Conservation (phyloP, 2,329 filamentous ascomycete species). For the Thelonectria olida region DNA sequence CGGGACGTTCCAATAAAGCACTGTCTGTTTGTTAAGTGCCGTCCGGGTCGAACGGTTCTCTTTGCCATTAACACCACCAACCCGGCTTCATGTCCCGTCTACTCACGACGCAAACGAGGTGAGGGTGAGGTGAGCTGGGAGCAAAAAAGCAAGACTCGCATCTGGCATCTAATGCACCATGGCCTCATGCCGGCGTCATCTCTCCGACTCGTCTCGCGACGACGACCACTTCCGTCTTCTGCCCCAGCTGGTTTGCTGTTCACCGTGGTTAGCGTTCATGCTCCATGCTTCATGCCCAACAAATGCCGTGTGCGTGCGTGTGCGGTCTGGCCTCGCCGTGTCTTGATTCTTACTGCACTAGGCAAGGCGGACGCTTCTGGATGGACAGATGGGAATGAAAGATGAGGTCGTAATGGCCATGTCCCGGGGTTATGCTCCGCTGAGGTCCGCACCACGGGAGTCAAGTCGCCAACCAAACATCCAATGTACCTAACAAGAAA, state of each 20-base stretch:
- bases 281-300: constrained; percentile 4
- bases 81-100: constrained; percentile 1
- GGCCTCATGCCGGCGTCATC: constrained; percentile 41
- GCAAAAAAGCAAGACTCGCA: constrained; percentile 22
- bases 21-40: too few species aligned
- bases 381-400: neutral
- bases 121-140: neutral
- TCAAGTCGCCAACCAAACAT: too few species aligned
- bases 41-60: constrained; percentile 6
- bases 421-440: too few species aligned
- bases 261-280: neutral
- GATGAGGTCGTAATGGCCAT: constrained; percentile 12
- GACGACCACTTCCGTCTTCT: neutral
- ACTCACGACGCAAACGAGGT: neutral
- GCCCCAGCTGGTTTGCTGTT: neutral
- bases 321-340: too few species aligned
- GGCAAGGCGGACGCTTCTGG: too few species aligned
- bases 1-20: constrained; percentile 15
- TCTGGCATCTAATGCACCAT: constrained; percentile 29
- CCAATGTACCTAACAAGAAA: too few species aligned
- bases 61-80: neutral
- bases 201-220: constrained; percentile 26
- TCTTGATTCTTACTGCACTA: too few species aligned
- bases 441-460: too few species aligned
- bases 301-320: neutral